These are phyloP conservation scores for Trametes sp. DNA, from an alignment of 1,284 basidiomycete genomes.

Conservation along the genomic window DNA sequence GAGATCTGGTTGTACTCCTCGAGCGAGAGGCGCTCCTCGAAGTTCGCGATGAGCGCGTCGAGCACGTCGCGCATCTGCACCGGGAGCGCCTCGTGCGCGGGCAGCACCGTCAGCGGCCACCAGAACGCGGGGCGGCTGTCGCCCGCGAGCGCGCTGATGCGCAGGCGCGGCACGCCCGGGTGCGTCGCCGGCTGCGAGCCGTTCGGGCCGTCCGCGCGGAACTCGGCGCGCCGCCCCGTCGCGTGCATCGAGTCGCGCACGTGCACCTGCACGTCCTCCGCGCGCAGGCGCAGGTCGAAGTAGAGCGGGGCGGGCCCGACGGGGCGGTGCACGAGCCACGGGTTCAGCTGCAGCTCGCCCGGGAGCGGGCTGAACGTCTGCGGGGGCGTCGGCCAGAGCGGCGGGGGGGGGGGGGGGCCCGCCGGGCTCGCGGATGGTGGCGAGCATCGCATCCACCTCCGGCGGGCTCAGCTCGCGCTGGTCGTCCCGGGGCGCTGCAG, in stretches of 20 bases:
- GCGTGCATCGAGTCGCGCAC: slow-evolving; percentile 12
- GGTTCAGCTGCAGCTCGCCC: slow-evolving; percentile 59
- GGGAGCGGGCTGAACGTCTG: slow-evolving; percentile 43
- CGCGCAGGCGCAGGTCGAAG: slow-evolving; percentile 53
- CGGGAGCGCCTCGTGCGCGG: slow-evolving; percentile 44
- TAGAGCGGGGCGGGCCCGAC: slow-evolving; percentile 53
- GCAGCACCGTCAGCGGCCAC: slow-evolving; percentile 59
- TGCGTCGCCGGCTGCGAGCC: slow-evolving; percentile 63
- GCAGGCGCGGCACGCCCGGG: slow-evolving; percentile 62
- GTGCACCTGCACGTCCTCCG: slow-evolving; percentile 28
- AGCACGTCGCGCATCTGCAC: slow-evolving; percentile 62
- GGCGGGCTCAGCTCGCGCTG: slow-evolving; percentile 36
- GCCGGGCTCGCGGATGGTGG: slow-evolving; percentile 39
- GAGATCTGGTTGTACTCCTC: slow-evolving; percentile 48
- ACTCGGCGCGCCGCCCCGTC: slow-evolving; percentile 26
- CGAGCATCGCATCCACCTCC: slow-evolving; percentile 46
- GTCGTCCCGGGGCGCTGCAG: slow-evolving; percentile 33
- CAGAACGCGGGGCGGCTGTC: slow-evolving; percentile 53
- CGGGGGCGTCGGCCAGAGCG: slow-evolving; percentile 53
- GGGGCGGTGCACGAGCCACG: slow-evolving; percentile 55
- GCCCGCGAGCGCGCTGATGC: slow-evolving; percentile 58
- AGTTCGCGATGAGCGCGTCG: slow-evolving; percentile 52
- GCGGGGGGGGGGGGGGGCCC: slow-evolving; percentile 56
- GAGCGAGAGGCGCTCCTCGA: slow-evolving; percentile 49
- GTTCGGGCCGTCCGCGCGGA: slow-evolving; percentile 47